Percentiles rank a stretch among this genome's conserved stretches.
Evolutionary conservation across 2,329 filamentous ascomycete species (phyloP).

Genomic region (Exophiala lecanii-corni): DNA sequence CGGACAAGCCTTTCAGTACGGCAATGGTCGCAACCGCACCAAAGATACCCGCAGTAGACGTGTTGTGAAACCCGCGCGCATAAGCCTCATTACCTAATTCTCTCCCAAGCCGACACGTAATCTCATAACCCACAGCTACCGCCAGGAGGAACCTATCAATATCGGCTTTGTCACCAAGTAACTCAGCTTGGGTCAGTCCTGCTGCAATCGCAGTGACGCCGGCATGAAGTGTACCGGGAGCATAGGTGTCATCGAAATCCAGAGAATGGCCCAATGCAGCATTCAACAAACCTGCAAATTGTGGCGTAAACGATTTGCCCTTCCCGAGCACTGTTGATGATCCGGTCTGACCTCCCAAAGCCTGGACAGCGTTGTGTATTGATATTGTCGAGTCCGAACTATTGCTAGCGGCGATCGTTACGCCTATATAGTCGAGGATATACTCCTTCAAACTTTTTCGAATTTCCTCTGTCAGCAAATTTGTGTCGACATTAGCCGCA

Average conservation of each 20-base stretch:
- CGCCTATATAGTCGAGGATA: slow-evolving; percentile 25
- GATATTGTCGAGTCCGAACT: slow-evolving; percentile 22
- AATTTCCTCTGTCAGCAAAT: slow-evolving; percentile 13
- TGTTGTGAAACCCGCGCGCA: slow-evolving; percentile 37
- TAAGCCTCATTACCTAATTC: slow-evolving; percentile 34
- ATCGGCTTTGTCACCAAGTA: slow-evolving; percentile 21
- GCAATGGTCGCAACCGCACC: slow-evolving; percentile 33
- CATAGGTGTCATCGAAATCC: slow-evolving; percentile 46
- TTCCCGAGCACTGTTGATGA: slow-evolving; percentile 22
- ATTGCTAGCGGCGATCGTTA: slow-evolving; percentile 20
- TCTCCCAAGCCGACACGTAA: slow-evolving; percentile 31
- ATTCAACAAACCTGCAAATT: slow-evolving; percentile 41
- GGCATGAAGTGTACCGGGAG: slow-evolving; percentile 38
- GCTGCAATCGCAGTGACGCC: slow-evolving; percentile 35
- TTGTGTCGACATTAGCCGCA: slow-evolving; percentile 12
- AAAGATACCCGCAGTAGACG: slow-evolving; percentile 35
- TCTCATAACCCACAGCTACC: slow-evolving; percentile 34
- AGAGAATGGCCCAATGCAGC: slow-evolving; percentile 41
- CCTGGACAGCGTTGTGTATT: slow-evolving; percentile 18
- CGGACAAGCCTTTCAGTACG: slow-evolving; percentile 28
- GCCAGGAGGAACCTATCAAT: slow-evolving; percentile 30
- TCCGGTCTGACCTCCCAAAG: slow-evolving; percentile 15
- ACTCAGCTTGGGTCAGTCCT: slow-evolving; percentile 31
- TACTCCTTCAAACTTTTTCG: slow-evolving; percentile 22
- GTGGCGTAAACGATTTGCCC: slow-evolving; percentile 27